Base-by-base conservation (phyloP, 306 rosid species). In the Carpinus fangiana region DNA sequence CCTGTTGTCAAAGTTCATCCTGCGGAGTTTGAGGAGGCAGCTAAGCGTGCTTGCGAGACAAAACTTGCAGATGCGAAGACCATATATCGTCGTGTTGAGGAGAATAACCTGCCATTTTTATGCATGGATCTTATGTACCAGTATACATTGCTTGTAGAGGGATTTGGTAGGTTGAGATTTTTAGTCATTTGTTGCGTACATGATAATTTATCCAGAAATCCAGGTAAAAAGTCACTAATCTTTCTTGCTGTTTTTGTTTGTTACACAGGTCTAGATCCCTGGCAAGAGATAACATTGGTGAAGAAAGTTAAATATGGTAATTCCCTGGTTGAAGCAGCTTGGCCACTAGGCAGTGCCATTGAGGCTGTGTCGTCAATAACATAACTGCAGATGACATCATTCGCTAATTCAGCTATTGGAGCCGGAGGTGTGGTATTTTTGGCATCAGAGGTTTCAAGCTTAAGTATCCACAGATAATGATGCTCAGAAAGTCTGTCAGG, bases 271-370 rank as follows among this genome's bases (percentile, higher is more conserved):
- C 79, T 96, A 76, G 87, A 89, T 79, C 99, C 98, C 3, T 86
- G 93, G 98, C 99, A 96, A 78, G 90, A 96, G 81, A 90, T 96
- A 65, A 96, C 97, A 16, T 79, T 96, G 91, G 99, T 96, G 92
- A 96, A 96, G 88, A 56, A 96, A 84, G 96, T 96, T 26, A 77
- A 85, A 80, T 96, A 96, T 60, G 78, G 80, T 0, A 90, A 89
- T 31, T 86, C 95, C 83, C 88, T 89, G 69, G 99, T 96, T 53
- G 99, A 96, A 88, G 98, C 99, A 65, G 99, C 99, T 60, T 93
- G 99, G 99, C 99, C 99, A 47, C 83, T 96, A 41, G 99, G 99
- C 79, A 96, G 99, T 8, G 98, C 99, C 78, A 96, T 96, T 20
- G 99, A 96, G 87, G 99, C 99, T 62, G 96, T 96, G 43, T 96